Evolutionary conservation across 345 rosid species (phyloP), one percentile per base, ranked within the genome.

Genomic region (Heritiera fomes): DNA sequence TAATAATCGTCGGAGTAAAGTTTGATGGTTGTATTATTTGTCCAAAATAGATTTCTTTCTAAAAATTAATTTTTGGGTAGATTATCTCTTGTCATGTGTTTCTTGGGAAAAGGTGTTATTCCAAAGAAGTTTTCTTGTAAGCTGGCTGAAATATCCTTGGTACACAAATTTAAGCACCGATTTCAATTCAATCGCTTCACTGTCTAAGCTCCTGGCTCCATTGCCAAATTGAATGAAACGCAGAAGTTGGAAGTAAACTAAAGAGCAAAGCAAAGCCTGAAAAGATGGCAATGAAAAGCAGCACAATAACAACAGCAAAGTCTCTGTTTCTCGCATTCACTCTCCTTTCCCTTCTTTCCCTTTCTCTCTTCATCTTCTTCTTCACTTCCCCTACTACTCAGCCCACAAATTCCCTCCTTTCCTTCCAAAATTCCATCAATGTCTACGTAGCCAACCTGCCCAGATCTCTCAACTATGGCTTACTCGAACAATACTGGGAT

Each of bases 391-490:
- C 53, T 4, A n/a, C 82, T 41, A 78, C 73, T 50, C 23, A 7
- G 6, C 76, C 49, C 20, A 50, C 71, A 56, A 23, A 47, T 45
- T 71, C 81, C 40, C 10, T 67, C 46, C n/a, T 8, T 47, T 34
- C 30, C 23, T 72, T 82, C 30, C 78, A 75, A 71, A 46, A 76
- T 58, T 74, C 87, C 78, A 84, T 96, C 89, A 91, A 89, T 18
- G 97, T 96, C 86, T 91, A 80, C 64, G 90, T 94, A 13, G 90
- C 93, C 5, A 88, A 88, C 80, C 94, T 96, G 68, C 98, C 99
- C 20, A 87, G 98, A 86, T 90, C 98, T 41, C 87, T 92, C 62
- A 94, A 90, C 73, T 96, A 94, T 50, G 97, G 90, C 81, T 94
- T 94, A 76, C 90, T 94, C 59, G 86, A 88, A 4, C 83, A 82